phyloP scores from a whole-genome alignment of 352 stramenopile genomes.

The Globisporangium recalcitrans region DNA sequence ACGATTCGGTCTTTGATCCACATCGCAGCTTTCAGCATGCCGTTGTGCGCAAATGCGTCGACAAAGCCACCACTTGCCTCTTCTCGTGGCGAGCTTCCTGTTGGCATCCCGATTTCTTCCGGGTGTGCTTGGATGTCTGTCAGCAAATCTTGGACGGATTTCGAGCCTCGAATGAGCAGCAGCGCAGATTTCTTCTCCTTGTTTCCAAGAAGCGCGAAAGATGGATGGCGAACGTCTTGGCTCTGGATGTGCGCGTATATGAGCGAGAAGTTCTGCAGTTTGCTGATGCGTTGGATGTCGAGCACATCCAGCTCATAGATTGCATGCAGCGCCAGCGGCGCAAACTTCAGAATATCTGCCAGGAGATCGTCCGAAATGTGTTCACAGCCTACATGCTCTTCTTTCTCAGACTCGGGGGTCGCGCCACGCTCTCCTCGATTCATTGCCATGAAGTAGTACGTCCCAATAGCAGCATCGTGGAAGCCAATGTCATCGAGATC shows the following conservation, averaged over 20 bases:
- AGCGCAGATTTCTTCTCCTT: slow-evolving; percentile 78
- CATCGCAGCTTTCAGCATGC: slow-evolving; percentile 82
- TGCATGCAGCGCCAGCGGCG: slow-evolving; percentile 69
- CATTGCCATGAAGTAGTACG: slow-evolving; percentile 89
- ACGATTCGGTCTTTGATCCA: slow-evolving; percentile 86
- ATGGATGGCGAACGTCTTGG: slow-evolving; percentile 75
- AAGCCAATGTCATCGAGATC: slow-evolving; percentile 78
- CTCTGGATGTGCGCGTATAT: slow-evolving; percentile 82
- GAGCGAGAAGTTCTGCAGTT: slow-evolving; percentile 69
- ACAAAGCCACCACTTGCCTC: slow-evolving; percentile 68
- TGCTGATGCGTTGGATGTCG: slow-evolving; percentile 81
- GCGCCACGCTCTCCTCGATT: slow-evolving; percentile 77
- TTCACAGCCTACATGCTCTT: slow-evolving; percentile 48
- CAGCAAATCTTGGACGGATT: slow-evolving; percentile 81
- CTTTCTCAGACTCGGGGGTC: slow-evolving; percentile 55
- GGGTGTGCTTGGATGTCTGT: slow-evolving; percentile 83
- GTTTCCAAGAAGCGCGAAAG: slow-evolving; percentile 72
- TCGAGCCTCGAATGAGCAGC: slow-evolving; percentile 77
- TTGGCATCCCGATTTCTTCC: slow-evolving; percentile 58
- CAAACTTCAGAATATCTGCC: slow-evolving; percentile 65
- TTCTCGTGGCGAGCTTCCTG: slow-evolving; percentile 27
- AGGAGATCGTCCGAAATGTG: slow-evolving; percentile 68
- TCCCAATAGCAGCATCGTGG: slow-evolving; percentile 80
- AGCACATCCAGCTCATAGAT: slow-evolving; percentile 84
- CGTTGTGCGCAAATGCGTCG: slow-evolving; percentile 83